A percentile compares a stretch with the other conserved stretches of the same genome.
Conservation (phyloP, 345 rosid genomes). For the Melastoma malabathricum region DNA sequence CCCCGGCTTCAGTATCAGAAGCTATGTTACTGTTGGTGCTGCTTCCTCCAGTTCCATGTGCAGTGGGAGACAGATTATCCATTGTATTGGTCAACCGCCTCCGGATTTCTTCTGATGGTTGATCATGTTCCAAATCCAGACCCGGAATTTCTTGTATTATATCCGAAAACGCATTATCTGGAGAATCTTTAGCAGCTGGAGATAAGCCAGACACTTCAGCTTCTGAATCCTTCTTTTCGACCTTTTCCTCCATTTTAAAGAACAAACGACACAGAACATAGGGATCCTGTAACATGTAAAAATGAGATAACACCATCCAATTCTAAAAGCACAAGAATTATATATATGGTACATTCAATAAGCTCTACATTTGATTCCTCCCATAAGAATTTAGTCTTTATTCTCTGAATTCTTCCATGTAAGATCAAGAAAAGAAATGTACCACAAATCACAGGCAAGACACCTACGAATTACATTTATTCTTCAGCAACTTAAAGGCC, state of each 20-base stretch:
- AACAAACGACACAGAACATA: conserved; percentile 81
- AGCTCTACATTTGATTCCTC: no score
- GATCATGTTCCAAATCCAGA: neutral
- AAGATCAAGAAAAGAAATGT: no score
- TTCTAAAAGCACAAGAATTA: neutral
- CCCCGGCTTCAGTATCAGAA: conserved; percentile 42
- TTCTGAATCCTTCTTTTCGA: conserved; percentile 34
- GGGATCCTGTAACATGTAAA: conserved; percentile 28
- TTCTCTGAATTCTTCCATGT: no score
- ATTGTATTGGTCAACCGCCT: conserved; percentile 21
- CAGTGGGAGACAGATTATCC: conserved; percentile 18
- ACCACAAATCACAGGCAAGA: no score
- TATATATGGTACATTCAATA: neutral
- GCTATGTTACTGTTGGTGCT: conserved; percentile 30
- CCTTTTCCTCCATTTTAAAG: conserved; percentile 50
- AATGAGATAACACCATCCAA: neutral
- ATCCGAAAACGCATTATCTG: conserved; percentile 53
- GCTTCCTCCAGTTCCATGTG: conserved; percentile 22
- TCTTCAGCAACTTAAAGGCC: no score
- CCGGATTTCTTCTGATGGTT: conserved; percentile 11
- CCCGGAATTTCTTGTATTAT: conserved; percentile 39
- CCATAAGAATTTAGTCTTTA: no score
- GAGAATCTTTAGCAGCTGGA: conserved; percentile 45
- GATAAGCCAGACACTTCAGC: conserved; percentile 36
- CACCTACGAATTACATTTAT: no score